Evolutionary conservation across 768 basidiomycete species (phyloP), one percentile per base, ranked within the genome.

Genomic region (Strobilomyces confusus): DNA sequence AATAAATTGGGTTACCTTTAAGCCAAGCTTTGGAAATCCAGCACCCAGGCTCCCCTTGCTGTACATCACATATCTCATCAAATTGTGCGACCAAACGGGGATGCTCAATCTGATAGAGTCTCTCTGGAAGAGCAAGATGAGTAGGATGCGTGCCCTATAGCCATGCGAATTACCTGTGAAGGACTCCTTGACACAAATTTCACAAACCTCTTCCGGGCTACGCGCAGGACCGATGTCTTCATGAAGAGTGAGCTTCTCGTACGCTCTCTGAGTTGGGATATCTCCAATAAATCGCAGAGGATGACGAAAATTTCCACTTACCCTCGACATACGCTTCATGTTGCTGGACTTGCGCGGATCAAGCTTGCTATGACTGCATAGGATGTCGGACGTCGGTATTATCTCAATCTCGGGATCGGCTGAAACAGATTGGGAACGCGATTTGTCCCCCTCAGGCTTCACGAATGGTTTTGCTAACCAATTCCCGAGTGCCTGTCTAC

Each of bases 21-120:
- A 87, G 66, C 92, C 92, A 93, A 7, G 71, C 66, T 63, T 85
- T 90, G 0, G 91, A 92, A 62, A 92, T 81, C 84, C 86, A 89
- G 64, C 77, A 84, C 8, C 80, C 79, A 15, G 58, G 56, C 15
- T 69, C 66, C 51, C 79, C 78, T 13, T 71, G 71, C 5, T 70
- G 69, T 11, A 75, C 69, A 25, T 76, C 72, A 36, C 74, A 74
- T 7, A 81, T 64, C 5, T 77, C 73, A 44, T 89, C 83, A 52
- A 90, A 86, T 49, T 74, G 67, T 25, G 73, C 67, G 0, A 88
- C 82, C n/a, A 77, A 65, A 41, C 72, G 75, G 23, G 85, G 83
- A 65, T 92, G 90, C 57, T 85, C 77, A 17, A 79, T 72, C 57
- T 80, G 78, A 67, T 92, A 92, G 17, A 85, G 66, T 57, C 78